A percentile compares a stretch with the other conserved stretches of the same genome.
These are phyloP conservation scores for Smallanthus sonchifolius DNA, from an alignment of 129 eudicot species.

Conservation along the genomic window DNA sequence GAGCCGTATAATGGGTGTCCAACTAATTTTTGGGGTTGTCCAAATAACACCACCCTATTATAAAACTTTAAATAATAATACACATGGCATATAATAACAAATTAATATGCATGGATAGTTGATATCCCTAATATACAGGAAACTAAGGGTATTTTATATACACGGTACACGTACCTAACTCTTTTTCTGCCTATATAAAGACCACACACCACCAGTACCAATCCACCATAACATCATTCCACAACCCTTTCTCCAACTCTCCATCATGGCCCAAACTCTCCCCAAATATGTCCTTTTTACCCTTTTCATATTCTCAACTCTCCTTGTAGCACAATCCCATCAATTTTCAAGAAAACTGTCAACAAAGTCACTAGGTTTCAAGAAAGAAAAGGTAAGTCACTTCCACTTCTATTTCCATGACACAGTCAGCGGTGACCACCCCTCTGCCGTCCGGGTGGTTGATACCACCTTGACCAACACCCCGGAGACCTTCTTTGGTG, in stretches of 20 bases:
- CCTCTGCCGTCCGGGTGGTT: conserved; percentile 12
- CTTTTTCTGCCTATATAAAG: background rate
- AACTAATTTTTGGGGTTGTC: no score
- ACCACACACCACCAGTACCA: background rate
- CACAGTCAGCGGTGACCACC: conserved; percentile 9
- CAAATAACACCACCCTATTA: no score
- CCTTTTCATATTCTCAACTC: background rate
- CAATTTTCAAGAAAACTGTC: background rate
- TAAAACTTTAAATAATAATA: no score
- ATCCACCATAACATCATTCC: background rate
- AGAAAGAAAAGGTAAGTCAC: conserved; percentile 20
- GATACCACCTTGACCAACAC: conserved; percentile 6
- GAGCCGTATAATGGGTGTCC: no score
- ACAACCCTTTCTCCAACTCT: background rate
- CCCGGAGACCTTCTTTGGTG: background rate
- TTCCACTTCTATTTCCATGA: conserved; percentile 29
- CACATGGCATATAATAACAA: no score
- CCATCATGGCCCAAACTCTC: conserved; percentile 1
- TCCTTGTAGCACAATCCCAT: background rate
- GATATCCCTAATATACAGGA: no score
- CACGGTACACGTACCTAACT: no score
- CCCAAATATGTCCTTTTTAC: background rate
- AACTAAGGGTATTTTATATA: background rate
- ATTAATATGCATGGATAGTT: no score
- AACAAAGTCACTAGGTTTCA: conserved; percentile 17